These are phyloP conservation scores for Aspergillus carlsbadensis DNA, from an alignment of 495 filamentous ascomycete genomes.

Conservation along the genomic window DNA sequence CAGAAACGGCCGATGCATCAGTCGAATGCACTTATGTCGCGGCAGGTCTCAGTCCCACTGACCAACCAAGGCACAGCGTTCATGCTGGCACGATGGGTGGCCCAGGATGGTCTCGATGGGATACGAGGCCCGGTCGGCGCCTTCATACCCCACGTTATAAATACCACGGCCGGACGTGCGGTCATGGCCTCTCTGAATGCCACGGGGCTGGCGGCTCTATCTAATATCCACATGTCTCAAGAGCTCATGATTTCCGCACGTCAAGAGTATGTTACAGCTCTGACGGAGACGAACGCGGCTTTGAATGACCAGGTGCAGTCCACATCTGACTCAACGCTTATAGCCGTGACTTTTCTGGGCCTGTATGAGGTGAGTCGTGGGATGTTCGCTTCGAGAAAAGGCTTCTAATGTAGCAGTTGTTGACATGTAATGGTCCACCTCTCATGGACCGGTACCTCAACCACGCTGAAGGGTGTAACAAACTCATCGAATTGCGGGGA, in stretches of 20 bases:
- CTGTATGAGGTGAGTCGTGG: conserved; percentile 22
- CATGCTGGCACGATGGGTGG: conserved; percentile 7
- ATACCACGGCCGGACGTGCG: background rate
- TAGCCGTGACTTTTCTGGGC: conserved; percentile 22
- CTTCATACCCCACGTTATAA: conserved; percentile 5
- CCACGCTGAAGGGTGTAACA: conserved; percentile 12
- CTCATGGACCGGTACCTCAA: conserved; percentile 9
- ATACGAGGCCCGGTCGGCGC: background rate
- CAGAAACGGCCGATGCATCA: background rate
- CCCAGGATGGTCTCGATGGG: background rate
- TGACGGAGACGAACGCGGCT: conserved; percentile 21
- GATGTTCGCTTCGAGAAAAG: background rate
- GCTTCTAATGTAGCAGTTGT: background rate
- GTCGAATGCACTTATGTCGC: background rate
- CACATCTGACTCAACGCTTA: conserved; percentile 17
- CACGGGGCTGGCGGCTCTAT: conserved; percentile 13
- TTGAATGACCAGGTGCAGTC: conserved; percentile 15
- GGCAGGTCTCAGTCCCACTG: background rate
- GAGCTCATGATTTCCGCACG: conserved; percentile 13
- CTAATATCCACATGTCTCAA: conserved; percentile 12
- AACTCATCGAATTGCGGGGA: conserved; percentile 16
- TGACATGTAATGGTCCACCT: conserved; percentile 9
- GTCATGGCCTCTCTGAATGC: conserved; percentile 12
- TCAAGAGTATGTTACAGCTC: conserved; percentile 20
- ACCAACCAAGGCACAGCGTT: conserved; percentile 8